phyloP scores from a whole-genome alignment of 1,284 basidiomycete genomes.

The Inonotus hispidus region DNA sequence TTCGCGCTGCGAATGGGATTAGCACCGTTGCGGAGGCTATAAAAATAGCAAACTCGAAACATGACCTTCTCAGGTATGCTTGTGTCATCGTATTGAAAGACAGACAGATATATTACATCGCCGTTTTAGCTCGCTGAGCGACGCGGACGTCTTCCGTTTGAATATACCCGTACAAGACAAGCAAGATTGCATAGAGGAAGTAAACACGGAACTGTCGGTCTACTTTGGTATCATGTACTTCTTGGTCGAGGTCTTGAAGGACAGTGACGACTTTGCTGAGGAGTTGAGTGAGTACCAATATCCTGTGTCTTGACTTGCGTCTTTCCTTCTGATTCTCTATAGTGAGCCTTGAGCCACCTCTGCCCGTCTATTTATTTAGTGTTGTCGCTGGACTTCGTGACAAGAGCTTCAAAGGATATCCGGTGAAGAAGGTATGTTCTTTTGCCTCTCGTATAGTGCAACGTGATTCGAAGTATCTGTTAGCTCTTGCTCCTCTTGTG shows the following conservation, averaged over 20 bases:
- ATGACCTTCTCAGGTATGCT: constrained; percentile 73
- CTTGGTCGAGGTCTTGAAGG: constrained; percentile 87
- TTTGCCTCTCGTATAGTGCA: constrained; percentile 30
- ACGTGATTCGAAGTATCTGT: neutral
- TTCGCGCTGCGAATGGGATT: constrained; percentile 82
- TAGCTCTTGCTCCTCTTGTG: constrained; percentile 80
- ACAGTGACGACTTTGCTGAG: constrained; percentile 89
- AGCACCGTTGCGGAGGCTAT: constrained; percentile 82
- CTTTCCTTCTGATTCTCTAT: constrained; percentile 2
- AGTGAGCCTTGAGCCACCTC: constrained; percentile 94
- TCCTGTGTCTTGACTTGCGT: constrained; percentile 12
- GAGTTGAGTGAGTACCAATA: constrained; percentile 75
- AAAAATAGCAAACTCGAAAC: constrained; percentile 86
- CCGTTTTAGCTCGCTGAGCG: constrained; percentile 51
- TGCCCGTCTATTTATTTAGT: constrained; percentile 90
- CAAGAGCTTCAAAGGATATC: constrained; percentile 92
- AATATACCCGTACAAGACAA: constrained; percentile 66
- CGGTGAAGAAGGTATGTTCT: constrained; percentile 80
- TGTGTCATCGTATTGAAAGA: neutral
- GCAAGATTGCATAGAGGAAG: constrained; percentile 78
- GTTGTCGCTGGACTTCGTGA: constrained; percentile 88
- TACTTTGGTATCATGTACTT: constrained; percentile 93
- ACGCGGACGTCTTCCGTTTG: constrained; percentile 63
- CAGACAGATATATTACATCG: neutral
- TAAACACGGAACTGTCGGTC: constrained; percentile 86